Evolutionary conservation across 805 yeast genomes (phyloP), one percentile per base, ranked within the genome.

Genomic region (Suhomyces tanzawaensis): DNA sequence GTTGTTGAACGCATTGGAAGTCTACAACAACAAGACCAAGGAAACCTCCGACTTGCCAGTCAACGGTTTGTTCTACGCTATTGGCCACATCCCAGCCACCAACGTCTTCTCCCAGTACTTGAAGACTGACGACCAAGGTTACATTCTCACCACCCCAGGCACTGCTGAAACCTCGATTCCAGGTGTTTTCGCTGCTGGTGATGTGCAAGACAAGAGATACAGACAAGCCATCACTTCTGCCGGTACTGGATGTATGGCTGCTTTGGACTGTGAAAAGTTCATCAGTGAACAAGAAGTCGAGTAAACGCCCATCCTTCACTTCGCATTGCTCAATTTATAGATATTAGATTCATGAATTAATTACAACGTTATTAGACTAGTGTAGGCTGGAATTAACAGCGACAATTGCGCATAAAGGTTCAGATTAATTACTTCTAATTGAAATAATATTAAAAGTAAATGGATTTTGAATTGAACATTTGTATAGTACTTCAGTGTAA

Each of bases 161-260:
- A 72, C 95, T 15, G 71, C 98, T 13, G 66, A 72, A 53, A 93
- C 99, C 33, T 81, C 95, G 11, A 77, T 91, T 42, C 78, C 77
- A 57, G 98, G 97, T 62, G 86, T 93, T 45, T 93, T 85, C 53
- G 99, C 99, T 44, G 99, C 99, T 43, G 99, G 99, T 69, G 99
- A 93, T 60, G 99, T 93, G 41, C 99, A 93, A 70, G 99, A 93
- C 69, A 83, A 87, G 66, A 79, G 78, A 62, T 93, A 91, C 70
- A 87, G 99, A 81, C 99, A 93, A 74, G 99, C 99, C 42, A 88
- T 93, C 60, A 93, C 99, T 29, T 89, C 97, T 63, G 99, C 99
- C n/a, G 99, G 99, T 59, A 77, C 96, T 47, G 99, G 99, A 47
- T 93, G 99, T 76, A 91, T 90, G 97, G 99, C 99, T 55, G 99